These are phyloP conservation scores for Cyanidiococcus yangmingshanensis DNA, from an alignment of 23 red algal genomes.

Conservation along the genomic window DNA sequence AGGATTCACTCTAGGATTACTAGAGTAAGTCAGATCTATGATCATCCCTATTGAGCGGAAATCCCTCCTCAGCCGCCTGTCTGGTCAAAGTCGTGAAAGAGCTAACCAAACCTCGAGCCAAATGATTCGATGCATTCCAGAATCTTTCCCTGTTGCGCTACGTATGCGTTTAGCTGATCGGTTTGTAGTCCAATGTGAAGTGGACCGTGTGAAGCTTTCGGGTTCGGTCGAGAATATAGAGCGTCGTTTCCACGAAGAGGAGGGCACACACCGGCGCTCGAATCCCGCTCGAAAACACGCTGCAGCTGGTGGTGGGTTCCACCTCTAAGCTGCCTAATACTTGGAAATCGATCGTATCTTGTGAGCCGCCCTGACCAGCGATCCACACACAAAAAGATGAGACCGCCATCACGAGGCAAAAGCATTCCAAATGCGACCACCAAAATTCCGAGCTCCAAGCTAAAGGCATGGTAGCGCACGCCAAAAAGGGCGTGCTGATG, in stretches of 20 bases:
- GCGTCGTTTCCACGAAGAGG: neutral
- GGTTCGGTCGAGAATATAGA: neutral
- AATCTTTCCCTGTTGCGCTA: too few species aligned
- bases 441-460: neutral
- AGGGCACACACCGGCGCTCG: neutral
- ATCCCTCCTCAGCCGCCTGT: too few species aligned
- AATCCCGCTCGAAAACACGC: neutral
- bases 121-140: too few species aligned
- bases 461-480: neutral
- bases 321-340: neutral
- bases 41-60: too few species aligned
- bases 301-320: neutral
- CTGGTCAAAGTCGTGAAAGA: too few species aligned
- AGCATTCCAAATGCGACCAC: constrained; percentile 6
- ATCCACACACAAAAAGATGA: neutral
- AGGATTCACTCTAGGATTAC: too few species aligned
- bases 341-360: neutral
- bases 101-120: too few species aligned
- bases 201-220: neutral
- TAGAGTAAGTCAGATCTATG: too few species aligned
- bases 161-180: too few species aligned
- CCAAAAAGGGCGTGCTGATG: neutral
- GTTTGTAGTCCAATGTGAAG: too few species aligned
- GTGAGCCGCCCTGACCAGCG: neutral
- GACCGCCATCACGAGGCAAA: neutral